These are phyloP conservation scores for Veloporphyrellus conicus DNA, from an alignment of 1,284 basidiomycete genomes.

Conservation along the genomic window DNA sequence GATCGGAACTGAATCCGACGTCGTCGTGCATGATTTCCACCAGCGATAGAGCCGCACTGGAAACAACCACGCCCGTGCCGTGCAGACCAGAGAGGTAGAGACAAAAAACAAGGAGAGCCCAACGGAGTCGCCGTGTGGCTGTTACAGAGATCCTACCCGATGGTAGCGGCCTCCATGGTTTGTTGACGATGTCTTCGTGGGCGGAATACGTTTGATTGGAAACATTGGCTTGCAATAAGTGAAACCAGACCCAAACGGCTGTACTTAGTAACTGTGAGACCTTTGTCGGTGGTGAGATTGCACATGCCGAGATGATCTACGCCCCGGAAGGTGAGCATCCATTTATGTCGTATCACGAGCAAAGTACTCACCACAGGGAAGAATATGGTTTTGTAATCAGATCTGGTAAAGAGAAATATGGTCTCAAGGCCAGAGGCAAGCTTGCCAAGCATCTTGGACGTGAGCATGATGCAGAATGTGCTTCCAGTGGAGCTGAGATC, in stretches of 20 bases:
- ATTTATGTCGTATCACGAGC: not conserved
- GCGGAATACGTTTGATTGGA: conserved; percentile 39
- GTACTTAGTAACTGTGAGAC: conserved; percentile 10
- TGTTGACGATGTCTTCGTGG: conserved; percentile 35
- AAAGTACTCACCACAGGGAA: conserved; percentile 34
- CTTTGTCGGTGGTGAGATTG: conserved; percentile 28
- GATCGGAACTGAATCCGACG: conserved; percentile 17
- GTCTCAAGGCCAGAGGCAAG: conserved; percentile 12
- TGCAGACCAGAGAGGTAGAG: conserved; percentile 22
- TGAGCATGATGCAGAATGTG: not conserved
- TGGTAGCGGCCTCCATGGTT: conserved; percentile 38
- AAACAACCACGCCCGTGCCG: conserved; percentile 21
- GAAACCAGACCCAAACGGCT: conserved; percentile 44
- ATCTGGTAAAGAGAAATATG: conserved; percentile 34
- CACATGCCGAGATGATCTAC: conserved; percentile 35
- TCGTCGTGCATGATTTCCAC: conserved; percentile 30
- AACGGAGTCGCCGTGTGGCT: conserved; percentile 28
- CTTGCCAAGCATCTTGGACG: not conserved
- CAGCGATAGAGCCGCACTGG: conserved; percentile 18
- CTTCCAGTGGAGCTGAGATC: not conserved
- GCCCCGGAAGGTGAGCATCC: not conserved
- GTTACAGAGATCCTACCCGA: conserved; percentile 26
- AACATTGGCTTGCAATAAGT: conserved; percentile 39
- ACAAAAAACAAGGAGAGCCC: conserved; percentile 27
- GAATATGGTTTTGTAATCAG: conserved; percentile 38